Percentiles rank a stretch among this genome's conserved stretches.
Evolutionary conservation across 257 asterid species (phyloP).

Genomic region (Lantana camara): DNA sequence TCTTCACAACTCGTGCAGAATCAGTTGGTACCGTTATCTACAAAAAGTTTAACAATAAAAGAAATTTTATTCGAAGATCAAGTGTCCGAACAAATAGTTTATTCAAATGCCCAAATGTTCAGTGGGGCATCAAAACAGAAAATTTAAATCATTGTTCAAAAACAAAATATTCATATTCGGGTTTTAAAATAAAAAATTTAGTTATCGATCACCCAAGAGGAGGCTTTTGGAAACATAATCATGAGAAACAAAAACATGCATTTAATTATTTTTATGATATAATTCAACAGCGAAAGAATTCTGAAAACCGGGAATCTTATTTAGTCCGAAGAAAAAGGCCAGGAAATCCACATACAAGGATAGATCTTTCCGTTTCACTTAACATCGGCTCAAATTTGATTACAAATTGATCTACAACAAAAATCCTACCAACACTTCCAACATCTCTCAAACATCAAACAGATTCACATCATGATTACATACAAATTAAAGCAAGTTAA

Average conservation of each 20-base stretch:
- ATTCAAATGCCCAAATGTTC: too few species aligned
- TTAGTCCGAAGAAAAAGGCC: background rate
- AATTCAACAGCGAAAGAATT: background rate
- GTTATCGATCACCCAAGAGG: too few species aligned
- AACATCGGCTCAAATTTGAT: background rate
- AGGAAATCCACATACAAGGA: background rate
- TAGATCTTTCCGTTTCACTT: constrained; percentile 2
- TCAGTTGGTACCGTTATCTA: too few species aligned
- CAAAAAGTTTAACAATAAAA: too few species aligned
- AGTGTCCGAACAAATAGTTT: too few species aligned
- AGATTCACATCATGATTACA: background rate
- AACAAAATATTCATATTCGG: too few species aligned
- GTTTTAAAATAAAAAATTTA: too few species aligned
- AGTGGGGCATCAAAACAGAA: too few species aligned
- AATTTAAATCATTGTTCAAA: too few species aligned
- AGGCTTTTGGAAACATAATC: background rate
- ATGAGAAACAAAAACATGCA: background rate
- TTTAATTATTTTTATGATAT: background rate
- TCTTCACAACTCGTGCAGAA: too few species aligned
- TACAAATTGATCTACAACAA: constrained; percentile 6
- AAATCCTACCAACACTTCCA: background rate
- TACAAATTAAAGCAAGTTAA: too few species aligned
- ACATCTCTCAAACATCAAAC: constrained; percentile 3
- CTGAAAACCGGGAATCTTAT: background rate
- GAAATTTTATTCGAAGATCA: too few species aligned